Conservation (phyloP, 1,284 basidiomycete species). For the Microbotryum scabiosae region DNA sequence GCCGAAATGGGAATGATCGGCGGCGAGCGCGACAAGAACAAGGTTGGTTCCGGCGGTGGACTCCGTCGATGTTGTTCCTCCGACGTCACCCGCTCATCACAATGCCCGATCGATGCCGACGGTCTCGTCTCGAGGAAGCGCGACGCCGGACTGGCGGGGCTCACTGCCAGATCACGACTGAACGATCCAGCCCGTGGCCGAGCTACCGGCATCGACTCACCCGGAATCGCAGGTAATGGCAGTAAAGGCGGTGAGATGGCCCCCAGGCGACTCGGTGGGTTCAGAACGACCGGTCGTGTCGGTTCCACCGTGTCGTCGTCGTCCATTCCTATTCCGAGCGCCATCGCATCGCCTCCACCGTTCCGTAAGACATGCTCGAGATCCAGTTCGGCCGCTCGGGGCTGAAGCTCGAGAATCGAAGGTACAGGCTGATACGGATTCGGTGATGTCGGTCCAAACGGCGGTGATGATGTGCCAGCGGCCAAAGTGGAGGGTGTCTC, state of each 20-base stretch:
- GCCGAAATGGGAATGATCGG: too few relatives aligned
- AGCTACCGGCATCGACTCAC: neutral
- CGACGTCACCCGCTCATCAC: neutral
- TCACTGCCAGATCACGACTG: neutral
- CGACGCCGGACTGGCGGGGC: conserved; percentile 10
- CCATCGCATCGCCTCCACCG: neutral
- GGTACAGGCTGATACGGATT: neutral
- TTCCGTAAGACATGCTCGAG: neutral
- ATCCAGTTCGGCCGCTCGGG: neutral
- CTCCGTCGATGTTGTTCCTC: neutral
- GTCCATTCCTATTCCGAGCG: neutral
- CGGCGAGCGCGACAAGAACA: neutral
- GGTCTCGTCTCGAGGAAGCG: conserved; percentile 9
- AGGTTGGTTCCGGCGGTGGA: neutral
- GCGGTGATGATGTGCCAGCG: neutral
- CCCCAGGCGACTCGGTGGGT: neutral
- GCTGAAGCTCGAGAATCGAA: neutral
- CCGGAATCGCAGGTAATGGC: neutral
- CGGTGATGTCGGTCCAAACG: conserved; percentile 9
- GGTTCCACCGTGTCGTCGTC: neutral
- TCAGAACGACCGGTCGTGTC: neutral
- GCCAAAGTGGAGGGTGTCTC: neutral
- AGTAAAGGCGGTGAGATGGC: conserved; percentile 3
- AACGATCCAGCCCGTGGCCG: conserved; percentile 2
- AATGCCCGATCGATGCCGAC: neutral